A percentile compares a stretch with the other conserved stretches of the same genome.
These are phyloP conservation scores for Colletotrichum sp. DNA, from an alignment of 2,329 filamentous ascomycete genomes.

Conservation along the genomic window DNA sequence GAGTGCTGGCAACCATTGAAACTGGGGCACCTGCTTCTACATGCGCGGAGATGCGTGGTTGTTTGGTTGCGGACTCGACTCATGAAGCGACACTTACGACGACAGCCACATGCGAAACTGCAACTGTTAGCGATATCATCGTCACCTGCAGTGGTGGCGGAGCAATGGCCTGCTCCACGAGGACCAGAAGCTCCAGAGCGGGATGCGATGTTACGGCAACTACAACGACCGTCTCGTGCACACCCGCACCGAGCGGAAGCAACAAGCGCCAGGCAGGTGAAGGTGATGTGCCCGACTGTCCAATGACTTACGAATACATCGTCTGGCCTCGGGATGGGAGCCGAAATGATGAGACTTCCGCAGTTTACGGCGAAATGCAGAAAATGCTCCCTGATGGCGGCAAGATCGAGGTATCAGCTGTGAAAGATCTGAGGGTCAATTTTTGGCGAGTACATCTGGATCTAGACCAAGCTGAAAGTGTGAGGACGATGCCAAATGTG, in stretches of 20 bases:
- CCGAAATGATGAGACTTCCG: neutral
- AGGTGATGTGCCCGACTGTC: neutral
- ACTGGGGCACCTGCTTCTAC: neutral
- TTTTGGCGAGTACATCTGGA: neutral
- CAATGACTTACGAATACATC: neutral
- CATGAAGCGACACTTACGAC: neutral
- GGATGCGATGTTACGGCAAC: neutral
- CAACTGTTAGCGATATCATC: neutral
- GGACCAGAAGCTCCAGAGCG: neutral
- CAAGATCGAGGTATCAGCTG: neutral
- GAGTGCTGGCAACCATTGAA: fast-evolving
- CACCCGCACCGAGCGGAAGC: neutral
- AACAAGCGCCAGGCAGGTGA: neutral
- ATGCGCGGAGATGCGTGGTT: neutral
- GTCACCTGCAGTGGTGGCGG: neutral
- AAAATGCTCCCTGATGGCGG: neutral
- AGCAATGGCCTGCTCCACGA: neutral
- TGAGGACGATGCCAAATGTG: neutral
- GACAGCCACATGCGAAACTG: neutral
- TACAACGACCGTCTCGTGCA: neutral
- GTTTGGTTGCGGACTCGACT: neutral
- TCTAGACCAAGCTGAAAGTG: neutral
- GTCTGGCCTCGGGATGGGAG: neutral
- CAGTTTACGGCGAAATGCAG: neutral
- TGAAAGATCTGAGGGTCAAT: neutral